A percentile compares a stretch with the other conserved stretches of the same genome.
Evolutionary conservation across 2,329 filamentous ascomycete species (phyloP).

Genomic region (Cytospora piceicola): DNA sequence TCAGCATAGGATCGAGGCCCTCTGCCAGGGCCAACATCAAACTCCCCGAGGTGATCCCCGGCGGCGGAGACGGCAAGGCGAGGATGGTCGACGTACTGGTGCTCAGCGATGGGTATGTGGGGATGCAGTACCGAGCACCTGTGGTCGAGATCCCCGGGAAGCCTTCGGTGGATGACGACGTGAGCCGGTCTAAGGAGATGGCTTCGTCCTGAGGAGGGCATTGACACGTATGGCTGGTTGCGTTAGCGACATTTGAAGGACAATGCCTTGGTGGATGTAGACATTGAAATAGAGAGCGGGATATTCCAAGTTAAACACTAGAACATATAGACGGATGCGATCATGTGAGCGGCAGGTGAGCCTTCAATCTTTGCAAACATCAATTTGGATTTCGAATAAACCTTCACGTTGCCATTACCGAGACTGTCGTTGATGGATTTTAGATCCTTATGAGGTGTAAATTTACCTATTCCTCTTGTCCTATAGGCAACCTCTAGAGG

Average conservation of each 20-base stretch:
- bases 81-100: conserved; percentile 75
- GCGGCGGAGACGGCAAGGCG: conserved; percentile 44
- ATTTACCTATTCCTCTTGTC: no score
- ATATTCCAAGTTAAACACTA: neutral
- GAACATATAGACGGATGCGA: no score
- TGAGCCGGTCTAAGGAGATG: conserved; percentile 48
- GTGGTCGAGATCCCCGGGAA: conserved; percentile 57
- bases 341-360: no score
- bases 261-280: neutral
- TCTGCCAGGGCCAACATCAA: conserved; percentile 62
- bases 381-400: no score
- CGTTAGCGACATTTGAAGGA: rapidly evolving
- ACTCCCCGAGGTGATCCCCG: conserved; percentile 52
- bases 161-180: conserved; percentile 53
- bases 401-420: no score
- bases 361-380: no score
- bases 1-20: conserved; percentile 50
- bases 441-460: no score
- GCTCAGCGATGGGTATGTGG: conserved; percentile 86
- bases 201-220: conserved; percentile 13
- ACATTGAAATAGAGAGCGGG: neutral
- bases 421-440: no score
- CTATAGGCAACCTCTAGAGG: neutral
- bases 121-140: conserved; percentile 61
- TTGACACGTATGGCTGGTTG: neutral